Conservation (phyloP, 2,329 filamentous ascomycete species). For the Cladophialophora exuberans region DNA sequence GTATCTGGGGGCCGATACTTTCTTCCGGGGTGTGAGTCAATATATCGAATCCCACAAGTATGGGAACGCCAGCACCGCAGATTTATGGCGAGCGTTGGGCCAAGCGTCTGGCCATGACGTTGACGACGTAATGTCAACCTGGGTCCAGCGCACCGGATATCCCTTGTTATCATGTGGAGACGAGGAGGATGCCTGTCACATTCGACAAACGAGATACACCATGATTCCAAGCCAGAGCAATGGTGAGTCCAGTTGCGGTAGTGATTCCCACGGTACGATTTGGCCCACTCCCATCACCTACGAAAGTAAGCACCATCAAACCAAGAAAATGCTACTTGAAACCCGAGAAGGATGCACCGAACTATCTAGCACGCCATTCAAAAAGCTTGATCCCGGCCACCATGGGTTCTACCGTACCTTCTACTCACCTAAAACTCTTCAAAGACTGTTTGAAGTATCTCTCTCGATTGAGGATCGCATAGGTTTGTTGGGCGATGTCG, state of each 20-base stretch:
- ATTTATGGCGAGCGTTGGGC: slow-evolving; percentile 86
- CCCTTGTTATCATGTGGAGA: no score
- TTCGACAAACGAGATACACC: slow-evolving; percentile 74
- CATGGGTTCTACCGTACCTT: slow-evolving; percentile 92
- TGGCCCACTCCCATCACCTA: no score
- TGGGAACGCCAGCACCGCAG: slow-evolving; percentile 83
- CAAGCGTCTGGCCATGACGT: slow-evolving; percentile 88
- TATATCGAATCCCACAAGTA: slow-evolving; percentile 91
- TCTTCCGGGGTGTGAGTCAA: slow-evolving; percentile 84
- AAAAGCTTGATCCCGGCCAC: slow-evolving; percentile 89
- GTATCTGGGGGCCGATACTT: slow-evolving; percentile 86
- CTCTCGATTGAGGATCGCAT: slow-evolving; percentile 89
- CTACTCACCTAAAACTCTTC: slow-evolving; percentile 82
- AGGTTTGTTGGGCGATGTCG: slow-evolving; percentile 84
- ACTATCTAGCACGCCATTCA: no score
- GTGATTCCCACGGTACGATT: no score
- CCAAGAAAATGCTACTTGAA: slow-evolving; percentile 76
- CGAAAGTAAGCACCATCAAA: slow-evolving; percentile 73
- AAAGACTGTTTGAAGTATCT: slow-evolving; percentile 75
- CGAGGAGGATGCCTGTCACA: no score
- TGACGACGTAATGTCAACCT: slow-evolving; percentile 83
- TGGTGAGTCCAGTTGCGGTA: no score
- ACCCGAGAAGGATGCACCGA: slow-evolving; percentile 63
- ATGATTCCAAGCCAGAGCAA: slow-evolving; percentile 64
- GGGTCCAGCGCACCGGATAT: slow-evolving; percentile 95